Percentiles rank a stretch among this genome's conserved stretches.
Evolutionary conservation across 2,329 filamentous ascomycete genomes (phyloP).

Genomic region (Phaeosphaeria sp.): DNA sequence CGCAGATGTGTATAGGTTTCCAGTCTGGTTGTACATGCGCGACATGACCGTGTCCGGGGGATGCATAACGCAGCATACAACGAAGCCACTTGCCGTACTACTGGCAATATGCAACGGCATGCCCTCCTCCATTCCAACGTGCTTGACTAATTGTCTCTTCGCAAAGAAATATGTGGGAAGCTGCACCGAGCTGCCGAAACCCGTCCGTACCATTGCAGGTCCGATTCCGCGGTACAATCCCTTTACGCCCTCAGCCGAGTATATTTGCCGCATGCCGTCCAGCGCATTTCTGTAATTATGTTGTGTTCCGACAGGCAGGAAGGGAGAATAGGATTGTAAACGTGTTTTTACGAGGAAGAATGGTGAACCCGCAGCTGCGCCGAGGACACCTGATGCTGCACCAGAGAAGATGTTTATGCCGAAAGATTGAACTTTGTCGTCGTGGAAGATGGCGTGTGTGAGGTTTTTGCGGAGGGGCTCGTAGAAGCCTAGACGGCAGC

Average conservation of each 20-base stretch:
- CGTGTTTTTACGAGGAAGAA: slow-evolving; percentile 99
- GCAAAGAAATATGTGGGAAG: slow-evolving; percentile 98
- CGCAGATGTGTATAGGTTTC: slow-evolving; percentile 92
- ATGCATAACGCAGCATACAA: slow-evolving; percentile 98
- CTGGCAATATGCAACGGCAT: slow-evolving; percentile 87
- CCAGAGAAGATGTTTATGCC: slow-evolving; percentile 94
- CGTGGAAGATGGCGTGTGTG: slow-evolving; percentile 73
- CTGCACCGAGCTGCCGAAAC: slow-evolving; percentile 94
- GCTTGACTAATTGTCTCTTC: slow-evolving; percentile 81
- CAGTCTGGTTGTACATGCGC: slow-evolving; percentile 97
- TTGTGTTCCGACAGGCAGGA: slow-evolving; percentile 94
- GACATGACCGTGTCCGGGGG: slow-evolving; percentile 99
- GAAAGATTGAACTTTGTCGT: slow-evolving; percentile 79
- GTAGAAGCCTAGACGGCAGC: slow-evolving; percentile 96
- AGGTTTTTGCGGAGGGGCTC: slow-evolving; percentile 84
- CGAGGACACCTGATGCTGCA: slow-evolving; percentile 86
- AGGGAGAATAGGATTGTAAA: slow-evolving; percentile 90
- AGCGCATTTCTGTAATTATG: slow-evolving; percentile 86
- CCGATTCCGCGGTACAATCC: slow-evolving; percentile 90
- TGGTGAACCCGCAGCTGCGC: slow-evolving; percentile 89
- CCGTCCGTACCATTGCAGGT: slow-evolving; percentile 94
- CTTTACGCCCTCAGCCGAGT: slow-evolving; percentile 73
- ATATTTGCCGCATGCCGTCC: slow-evolving; percentile 84
- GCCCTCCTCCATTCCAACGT: slow-evolving; percentile 89
- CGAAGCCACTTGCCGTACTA: slow-evolving; percentile 89